Conservation (phyloP, 1,284 basidiomycete genomes). For the Kalmanozyma brasiliensis region DNA sequence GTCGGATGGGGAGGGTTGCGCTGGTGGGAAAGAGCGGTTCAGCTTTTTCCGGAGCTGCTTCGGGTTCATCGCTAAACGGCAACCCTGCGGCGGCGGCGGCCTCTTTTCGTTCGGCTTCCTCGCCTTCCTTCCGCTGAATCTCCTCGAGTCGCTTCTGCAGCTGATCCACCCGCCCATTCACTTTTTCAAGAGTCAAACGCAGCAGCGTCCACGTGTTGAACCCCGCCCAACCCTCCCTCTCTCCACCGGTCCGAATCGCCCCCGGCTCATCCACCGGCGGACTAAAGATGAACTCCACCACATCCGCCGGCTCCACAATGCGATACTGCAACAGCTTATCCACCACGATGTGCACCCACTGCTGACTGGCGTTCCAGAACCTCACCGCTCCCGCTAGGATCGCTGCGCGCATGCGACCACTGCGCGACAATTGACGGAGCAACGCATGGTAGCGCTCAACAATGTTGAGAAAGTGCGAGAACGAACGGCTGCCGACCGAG, state of each 20-base stretch:
- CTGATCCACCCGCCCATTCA: constrained; percentile 65
- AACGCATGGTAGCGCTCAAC: constrained; percentile 93
- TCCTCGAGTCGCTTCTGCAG: constrained; percentile 54
- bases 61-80: constrained; percentile 13
- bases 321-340: constrained; percentile 99
- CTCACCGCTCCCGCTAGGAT: constrained; percentile 78
- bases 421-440: constrained; percentile 78
- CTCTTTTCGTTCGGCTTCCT: constrained; percentile 44
- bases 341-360: constrained; percentile 75
- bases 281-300: constrained; percentile 85
- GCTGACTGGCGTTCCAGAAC: constrained; percentile 76
- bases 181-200: constrained; percentile 63
- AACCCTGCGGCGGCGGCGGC: constrained; percentile 46
- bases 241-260: background rate
- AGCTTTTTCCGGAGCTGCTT: constrained; percentile 4
- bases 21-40: constrained; percentile 50
- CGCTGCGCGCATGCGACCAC: constrained; percentile 70
- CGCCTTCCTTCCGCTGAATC: constrained; percentile 43
- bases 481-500: constrained; percentile 90
- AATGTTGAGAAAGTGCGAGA: constrained; percentile 97
- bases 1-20: constrained; percentile 33
- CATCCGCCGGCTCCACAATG: constrained; percentile 91
- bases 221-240: constrained; percentile 56
- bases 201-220: constrained; percentile 62
- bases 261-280: constrained; percentile 31